Evolutionary conservation across 202 grass and related monocot species (phyloP), one percentile per base, ranked within the genome.

Genomic region (Dendrocalamus latiflorus): DNA sequence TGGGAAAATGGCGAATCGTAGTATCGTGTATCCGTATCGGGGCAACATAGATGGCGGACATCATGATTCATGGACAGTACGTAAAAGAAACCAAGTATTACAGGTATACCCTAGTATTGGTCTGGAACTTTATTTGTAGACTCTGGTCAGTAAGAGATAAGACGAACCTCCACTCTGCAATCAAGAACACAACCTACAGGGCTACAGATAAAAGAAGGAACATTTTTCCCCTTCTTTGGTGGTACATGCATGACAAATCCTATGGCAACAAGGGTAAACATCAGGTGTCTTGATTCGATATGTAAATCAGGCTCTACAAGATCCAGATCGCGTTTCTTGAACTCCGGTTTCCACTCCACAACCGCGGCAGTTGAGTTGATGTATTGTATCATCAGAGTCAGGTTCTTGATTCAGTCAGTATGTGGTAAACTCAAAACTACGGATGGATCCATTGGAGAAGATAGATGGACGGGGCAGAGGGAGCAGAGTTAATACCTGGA

Each of bases 401-500:
- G 59, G 49, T 8, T 59, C 36, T 30, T 11, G 69, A 83, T 74
- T 17, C 26, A 28, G 1, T 28, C 26, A 28, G 26, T 28, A 28
- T 28, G 26, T 28, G 26, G 26, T 28, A 28, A 28, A 28, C 26
- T 28, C 1, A 28, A 2, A 8, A 26, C 41, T 6, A 34, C 2
- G 38, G 66, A 51, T 15, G 17, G 85, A 72, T 18, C 43, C 28
- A n/a, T 30, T 2, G 26, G 25, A n/a, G n/a, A n/a, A n/a, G n/a
- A n/a, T n/a, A n/a, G n/a, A n/a, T n/a, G n/a, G n/a, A n/a, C n/a
- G n/a, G n/a, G n/a, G n/a, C n/a, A n/a, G n/a, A n/a, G n/a, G n/a
- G n/a, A 45, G 14, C 11, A 25, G 44, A 58, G 25, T 9, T n/a
- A 60, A 18, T 17, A 98, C 96, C 93, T 98, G 76, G 70, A 98